These are phyloP conservation scores for Thozetella sp. DNA, from an alignment of 495 filamentous ascomycete species.

Conservation along the genomic window DNA sequence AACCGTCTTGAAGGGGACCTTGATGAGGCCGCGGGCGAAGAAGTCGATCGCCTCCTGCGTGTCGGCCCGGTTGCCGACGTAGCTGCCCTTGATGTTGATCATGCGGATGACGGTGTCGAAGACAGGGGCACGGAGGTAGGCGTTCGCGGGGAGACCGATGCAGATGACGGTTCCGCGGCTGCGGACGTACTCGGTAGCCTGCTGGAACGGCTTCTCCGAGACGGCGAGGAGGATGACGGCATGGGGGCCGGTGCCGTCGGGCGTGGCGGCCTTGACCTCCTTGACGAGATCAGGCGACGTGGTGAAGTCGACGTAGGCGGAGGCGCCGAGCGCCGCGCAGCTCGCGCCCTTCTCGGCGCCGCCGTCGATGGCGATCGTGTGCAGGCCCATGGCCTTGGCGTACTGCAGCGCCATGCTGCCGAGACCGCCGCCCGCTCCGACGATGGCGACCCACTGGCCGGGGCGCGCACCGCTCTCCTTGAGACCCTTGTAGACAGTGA, in stretches of 20 bases:
- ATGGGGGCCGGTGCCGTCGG: constrained; percentile 81
- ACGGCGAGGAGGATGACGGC: constrained; percentile 86
- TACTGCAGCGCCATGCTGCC: constrained; percentile 85
- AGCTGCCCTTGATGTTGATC: constrained; percentile 91
- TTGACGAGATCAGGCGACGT: constrained; percentile 73
- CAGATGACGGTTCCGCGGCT: constrained; percentile 78
- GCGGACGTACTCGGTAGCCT: constrained; percentile 81
- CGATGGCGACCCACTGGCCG: constrained; percentile 81
- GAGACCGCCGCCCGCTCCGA: constrained; percentile 86
- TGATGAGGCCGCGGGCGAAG: constrained; percentile 79
- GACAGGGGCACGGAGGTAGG: constrained; percentile 79
- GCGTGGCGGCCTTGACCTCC: constrained; percentile 77
- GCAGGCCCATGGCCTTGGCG: constrained; percentile 85
- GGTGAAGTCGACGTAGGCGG: constrained; percentile 76
- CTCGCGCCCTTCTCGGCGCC: constrained; percentile 77
- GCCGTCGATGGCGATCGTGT: constrained; percentile 76
- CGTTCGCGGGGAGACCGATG: constrained; percentile 81
- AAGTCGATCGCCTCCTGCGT: constrained; percentile 86
- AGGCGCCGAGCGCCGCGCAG: constrained; percentile 67
- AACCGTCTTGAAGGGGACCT: constrained; percentile 81
- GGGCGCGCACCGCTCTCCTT: constrained; percentile 78
- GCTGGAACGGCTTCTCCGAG: constrained; percentile 90
- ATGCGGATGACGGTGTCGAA: constrained; percentile 83
- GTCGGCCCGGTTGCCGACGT: constrained; percentile 89
- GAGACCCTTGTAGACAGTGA: constrained; percentile 92